Base-by-base conservation (phyloP, 1,139 yeast genomes). In the Keqinozyma sinolaborantium region DNA sequence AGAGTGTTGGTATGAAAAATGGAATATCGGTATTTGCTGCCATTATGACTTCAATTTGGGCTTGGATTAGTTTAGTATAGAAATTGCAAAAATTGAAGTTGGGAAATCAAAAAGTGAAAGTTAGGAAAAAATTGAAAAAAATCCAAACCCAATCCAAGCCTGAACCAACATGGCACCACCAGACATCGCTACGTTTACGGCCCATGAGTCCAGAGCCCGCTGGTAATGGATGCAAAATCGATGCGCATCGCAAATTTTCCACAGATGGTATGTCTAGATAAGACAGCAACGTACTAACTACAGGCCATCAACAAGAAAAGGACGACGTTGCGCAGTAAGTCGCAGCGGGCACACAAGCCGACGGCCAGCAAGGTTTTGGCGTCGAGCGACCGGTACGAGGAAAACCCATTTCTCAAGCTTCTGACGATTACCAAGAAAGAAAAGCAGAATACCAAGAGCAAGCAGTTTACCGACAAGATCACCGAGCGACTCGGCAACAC, bases 331-430 rank as follows among this genome's bases (percentile, higher is more conserved):
- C 53, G 73, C 39, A 53, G 56, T 35, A 68, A 65, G 38, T 44
- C 61, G 9, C 42, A 60, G 15, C 47, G 51, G 29, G 36, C 45
- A n/a, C 40, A 41, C 23, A 32, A 34, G 12, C 39, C 50, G 1
- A 32, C 46, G 31, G 35, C 57, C 25, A 49, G 45, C 31, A 62
- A 58, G 39, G 55, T 64, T 30, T 42, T 50, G 2, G 60, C 53
- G 31, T 48, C 54, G 36, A 51, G 50, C 30, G 50, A 48, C 26
- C 48, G 48, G n/a, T 51, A 46, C 38, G 67, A 64, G 32, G 68
- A 64, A 36, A 73, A 74, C 44, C 83, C 83, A 1, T 65, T 73
- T 43, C 58, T 79, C 27, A 79, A 77, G 44, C 69, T 73, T 34
- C 68, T 63, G 48, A 74, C 74, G 40, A 65, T 65, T 26, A 56